Conservation (phyloP, 257 asterid genomes). For the Solanum rostratum region DNA sequence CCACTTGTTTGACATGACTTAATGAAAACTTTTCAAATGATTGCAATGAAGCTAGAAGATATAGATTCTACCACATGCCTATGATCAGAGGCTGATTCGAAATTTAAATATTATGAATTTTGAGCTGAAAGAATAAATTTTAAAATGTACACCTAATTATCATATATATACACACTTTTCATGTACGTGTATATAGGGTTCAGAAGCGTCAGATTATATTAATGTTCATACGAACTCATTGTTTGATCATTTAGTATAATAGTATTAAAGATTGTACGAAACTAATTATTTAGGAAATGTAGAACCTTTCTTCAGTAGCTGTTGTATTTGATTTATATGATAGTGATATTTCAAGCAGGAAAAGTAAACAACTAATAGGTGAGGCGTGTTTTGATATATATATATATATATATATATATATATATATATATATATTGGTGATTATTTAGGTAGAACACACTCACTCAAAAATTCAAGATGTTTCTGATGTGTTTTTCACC, state of each 20-base stretch:
- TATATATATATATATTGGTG: background rate
- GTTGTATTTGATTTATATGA: too few relatives aligned
- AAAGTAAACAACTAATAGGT: too few relatives aligned
- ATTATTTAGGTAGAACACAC: background rate
- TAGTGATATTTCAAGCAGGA: too few relatives aligned
- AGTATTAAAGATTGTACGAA: background rate
- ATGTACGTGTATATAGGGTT: background rate
- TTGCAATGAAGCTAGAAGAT: background rate
- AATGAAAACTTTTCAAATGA: constrained; percentile 3
- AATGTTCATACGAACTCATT: background rate
- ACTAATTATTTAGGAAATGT: background rate
- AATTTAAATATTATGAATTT: background rate
- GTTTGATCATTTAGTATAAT: background rate
- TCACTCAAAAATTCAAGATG: too few relatives aligned
- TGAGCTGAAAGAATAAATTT: background rate
- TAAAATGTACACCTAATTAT: background rate
- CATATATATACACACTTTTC: background rate
- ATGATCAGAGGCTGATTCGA: background rate
- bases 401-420: too few relatives aligned
- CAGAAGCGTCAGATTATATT: background rate
- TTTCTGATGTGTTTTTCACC: too few relatives aligned
- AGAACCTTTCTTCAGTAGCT: background rate
- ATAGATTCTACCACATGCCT: background rate
- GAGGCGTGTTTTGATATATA: background rate
- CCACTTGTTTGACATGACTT: background rate